Evolutionary conservation across 441 rosid species (phyloP), one percentile per base, ranked within the genome.

Genomic region (Aquilaria agallochum): DNA sequence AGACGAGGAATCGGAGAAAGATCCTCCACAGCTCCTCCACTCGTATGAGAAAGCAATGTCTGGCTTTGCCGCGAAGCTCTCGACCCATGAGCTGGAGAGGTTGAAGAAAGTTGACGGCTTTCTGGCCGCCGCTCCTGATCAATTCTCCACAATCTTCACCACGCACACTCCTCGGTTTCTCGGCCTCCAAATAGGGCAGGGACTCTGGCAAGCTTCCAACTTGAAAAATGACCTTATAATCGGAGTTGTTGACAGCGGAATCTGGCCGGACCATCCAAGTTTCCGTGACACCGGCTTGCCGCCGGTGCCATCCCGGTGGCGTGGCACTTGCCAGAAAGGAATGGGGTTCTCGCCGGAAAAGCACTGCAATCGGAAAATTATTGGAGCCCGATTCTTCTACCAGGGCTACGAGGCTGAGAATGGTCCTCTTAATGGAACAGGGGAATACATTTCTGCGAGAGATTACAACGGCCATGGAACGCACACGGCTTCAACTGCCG

Each of bases 21-120:
- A 36, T 5, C 6, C 42, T 36, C 42, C 42, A 36, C 42, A 36
- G 42, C 42, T 36, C 7, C 42, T 36, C 42, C 42, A 36, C 42
- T 36, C 42, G 42, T 36, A 36, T 8, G 42, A 36, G 42, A 36
- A 3, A 36, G 42, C 42, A 15, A 48, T 78, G 42, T 70, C 73
- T 11, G 97, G 95, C 36, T 90, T 90, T 56, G 80, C 95, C 0
- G 95, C 82, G 2, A 76, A 72, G 74, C 88, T 90, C 60, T 80
- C 87, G 11, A 30, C 59, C 34, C 58, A 72, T 47, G 86, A 88
- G 68, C 79, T 88, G 0, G 69, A 67, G 61, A 66, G 71, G 5
- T 64, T 91, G 59, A 79, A 74, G 68, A 74, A 60, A 70, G 57
- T 75, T 2, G 40, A 75, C 9, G 96, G 97, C 30, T 80, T 88